Evolutionary conservation across 1,284 basidiomycete genomes (phyloP).

Genomic region (Cyathus olla): DNA sequence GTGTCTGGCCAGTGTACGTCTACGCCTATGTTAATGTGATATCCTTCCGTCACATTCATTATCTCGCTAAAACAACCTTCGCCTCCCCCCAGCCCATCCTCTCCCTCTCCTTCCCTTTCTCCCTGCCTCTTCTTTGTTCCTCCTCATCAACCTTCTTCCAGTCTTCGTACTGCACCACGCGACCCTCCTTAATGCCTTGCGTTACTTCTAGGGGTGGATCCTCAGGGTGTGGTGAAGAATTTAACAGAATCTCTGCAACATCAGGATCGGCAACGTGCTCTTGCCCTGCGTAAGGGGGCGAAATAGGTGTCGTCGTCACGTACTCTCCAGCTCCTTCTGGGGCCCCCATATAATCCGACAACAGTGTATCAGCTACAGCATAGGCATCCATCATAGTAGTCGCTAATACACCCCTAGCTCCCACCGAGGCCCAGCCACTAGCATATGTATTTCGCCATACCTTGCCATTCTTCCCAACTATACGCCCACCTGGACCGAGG

Average conservation of each 20-base stretch:
- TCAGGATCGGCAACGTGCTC: slow-evolving; percentile 13
- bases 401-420: slow-evolving; percentile 93
- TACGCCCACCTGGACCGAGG: slow-evolving; percentile 51
- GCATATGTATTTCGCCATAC: slow-evolving; percentile 82
- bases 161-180: slow-evolving; percentile 70
- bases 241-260: slow-evolving; percentile 42
- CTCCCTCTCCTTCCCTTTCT: slow-evolving; percentile 80
- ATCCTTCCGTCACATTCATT: neutral
- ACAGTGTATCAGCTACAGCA: slow-evolving; percentile 77
- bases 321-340: slow-evolving; percentile 18
- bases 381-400: slow-evolving; percentile 97
- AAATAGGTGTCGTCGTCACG: slow-evolving; percentile 21
- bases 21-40: neutral
- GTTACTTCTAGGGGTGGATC: slow-evolving; percentile 64
- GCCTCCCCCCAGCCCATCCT: slow-evolving; percentile 73
- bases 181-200: slow-evolving; percentile 58
- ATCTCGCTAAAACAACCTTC: slow-evolving; percentile 6
- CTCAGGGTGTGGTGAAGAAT: slow-evolving; percentile 49
- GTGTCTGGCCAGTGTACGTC: neutral
- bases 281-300: slow-evolving; percentile 6
- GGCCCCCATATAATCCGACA: slow-evolving; percentile 58
- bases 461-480: slow-evolving; percentile 57
- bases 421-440: slow-evolving; percentile 94
- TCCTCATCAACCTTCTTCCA: slow-evolving; percentile 80
- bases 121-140: slow-evolving; percentile 70